Evolutionary conservation across 2,329 filamentous ascomycete genomes (phyloP), one percentile per base, ranked within the genome.

Genomic region (Penicillium sp.): DNA sequence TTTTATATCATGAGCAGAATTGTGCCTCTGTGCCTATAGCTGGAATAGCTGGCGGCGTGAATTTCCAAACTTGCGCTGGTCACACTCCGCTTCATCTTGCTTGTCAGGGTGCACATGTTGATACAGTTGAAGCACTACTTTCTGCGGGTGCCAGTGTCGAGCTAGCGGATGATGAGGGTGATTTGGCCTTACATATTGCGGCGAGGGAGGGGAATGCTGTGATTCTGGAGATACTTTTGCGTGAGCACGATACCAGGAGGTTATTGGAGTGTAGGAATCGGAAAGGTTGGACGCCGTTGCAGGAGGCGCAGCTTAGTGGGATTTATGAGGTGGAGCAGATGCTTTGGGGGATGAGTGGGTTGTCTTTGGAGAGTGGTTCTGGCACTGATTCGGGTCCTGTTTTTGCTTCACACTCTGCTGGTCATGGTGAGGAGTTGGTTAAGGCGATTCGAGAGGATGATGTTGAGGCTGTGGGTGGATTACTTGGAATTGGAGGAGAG

Each of bases 311-410:
- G 36, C 26, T 40, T 13, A 40, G 36, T 40, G 36, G 36, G 36
- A 40, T 40, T 40, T 40, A 40, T 40, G 36, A 40, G n/a, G 36
- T 21, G 20, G 36, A 40, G 36, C 36, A 40, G 23, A 24, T 40
- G 21, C 36, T 40, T 27, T 40, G 36, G 36, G 8, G 23, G 21
- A 26, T 40, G 36, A 40, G 36, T 40, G 21, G 36, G 21, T 24
- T 40, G 36, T 24, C 3, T 8, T 8, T 40, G 20, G 21, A 40
- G 20, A 23, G 7, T 37, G 18, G n/a, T n/a, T 18, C 34, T 21
- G 20, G 23, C 4, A 7, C 5, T 21, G 34, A 23, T 21, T 13
- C 20, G 13, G 2, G 13, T 5, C 7, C 34, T 37, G 5, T 10
- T 15, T n/a, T n/a, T 40, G 36, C 21, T n/a, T n/a, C n/a, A n/a